Conservation (phyloP, 208 protist species). For the Porcisia deanei region DNA sequence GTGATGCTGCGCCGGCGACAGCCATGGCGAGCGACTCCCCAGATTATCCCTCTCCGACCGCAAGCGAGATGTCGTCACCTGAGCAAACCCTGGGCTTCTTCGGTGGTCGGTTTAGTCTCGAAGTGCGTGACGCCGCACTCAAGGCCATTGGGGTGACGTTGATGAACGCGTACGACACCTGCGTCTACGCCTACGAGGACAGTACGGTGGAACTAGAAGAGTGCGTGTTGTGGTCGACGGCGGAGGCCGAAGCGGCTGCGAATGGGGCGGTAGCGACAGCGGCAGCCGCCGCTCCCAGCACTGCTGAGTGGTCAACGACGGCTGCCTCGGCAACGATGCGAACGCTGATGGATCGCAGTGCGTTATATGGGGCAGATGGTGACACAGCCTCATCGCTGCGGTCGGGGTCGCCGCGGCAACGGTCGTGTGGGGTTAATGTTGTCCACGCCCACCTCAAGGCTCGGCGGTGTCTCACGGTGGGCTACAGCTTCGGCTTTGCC, state of each 20-base stretch:
- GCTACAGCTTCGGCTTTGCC: slow-evolving; percentile 66
- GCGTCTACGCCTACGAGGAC: slow-evolving; percentile 67
- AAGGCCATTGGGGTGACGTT: slow-evolving; percentile 48
- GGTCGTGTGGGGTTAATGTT: slow-evolving; percentile 59
- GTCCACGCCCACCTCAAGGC: slow-evolving; percentile 40
- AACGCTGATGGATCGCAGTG: neutral
- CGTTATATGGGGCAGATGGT: neutral
- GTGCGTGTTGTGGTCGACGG: slow-evolving; percentile 49
- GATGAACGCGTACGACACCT: slow-evolving; percentile 48
- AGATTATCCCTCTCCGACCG: neutral
- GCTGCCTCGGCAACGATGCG: neutral
- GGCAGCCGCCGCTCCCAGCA: neutral
- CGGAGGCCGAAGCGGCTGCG: slow-evolving; percentile 22
- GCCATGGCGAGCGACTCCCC: neutral
- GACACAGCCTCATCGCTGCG: neutral
- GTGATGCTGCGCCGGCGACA: neutral
- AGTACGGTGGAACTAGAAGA: slow-evolving; percentile 50
- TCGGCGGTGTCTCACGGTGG: slow-evolving; percentile 43
- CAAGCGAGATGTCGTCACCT: neutral
- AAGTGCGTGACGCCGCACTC: slow-evolving; percentile 54
- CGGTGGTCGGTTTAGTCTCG: slow-evolving; percentile 66
- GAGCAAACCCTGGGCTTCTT: slow-evolving; percentile 32
- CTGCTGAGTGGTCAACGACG: neutral
- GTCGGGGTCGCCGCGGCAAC: slow-evolving; percentile 5
- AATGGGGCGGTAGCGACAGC: slow-evolving; percentile 4